Evolutionary conservation across 345 rosid genomes (phyloP).

Genomic region (Murraya koenigii): DNA sequence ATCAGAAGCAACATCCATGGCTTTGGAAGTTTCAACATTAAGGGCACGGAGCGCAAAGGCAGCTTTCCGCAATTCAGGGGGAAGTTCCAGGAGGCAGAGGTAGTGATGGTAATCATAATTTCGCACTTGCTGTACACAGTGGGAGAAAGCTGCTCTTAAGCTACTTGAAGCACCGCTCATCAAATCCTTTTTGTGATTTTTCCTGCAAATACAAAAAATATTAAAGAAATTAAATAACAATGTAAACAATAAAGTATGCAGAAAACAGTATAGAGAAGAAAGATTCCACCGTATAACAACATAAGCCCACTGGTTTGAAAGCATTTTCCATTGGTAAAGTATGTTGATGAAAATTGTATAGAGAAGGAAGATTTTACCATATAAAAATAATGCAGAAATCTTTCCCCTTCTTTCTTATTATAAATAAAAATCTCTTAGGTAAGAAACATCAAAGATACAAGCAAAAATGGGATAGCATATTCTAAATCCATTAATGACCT

Average conservation of each 20-base stretch:
- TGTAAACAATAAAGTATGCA: not conserved
- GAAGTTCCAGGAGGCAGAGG: constrained; percentile 95
- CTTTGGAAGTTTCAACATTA: constrained; percentile 90
- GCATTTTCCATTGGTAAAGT: not conserved
- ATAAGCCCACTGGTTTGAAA: not conserved
- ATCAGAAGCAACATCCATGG: constrained; percentile 93
- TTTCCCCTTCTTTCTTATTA: not conserved
- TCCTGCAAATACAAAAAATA: constrained; percentile 25
- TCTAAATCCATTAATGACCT: not conserved
- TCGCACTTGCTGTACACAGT: constrained; percentile 86
- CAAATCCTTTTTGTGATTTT: constrained; percentile 18
- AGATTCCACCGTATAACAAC: not conserved
- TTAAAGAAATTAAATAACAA: not conserved
- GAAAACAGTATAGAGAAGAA: not conserved
- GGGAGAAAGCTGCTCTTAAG: constrained; percentile 72
- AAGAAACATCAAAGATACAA: not conserved
- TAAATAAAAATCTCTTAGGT: not conserved
- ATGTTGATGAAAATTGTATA: not conserved
- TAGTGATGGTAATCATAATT: constrained; percentile 95
- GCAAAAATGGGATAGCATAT: not conserved
- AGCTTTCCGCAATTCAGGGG: constrained; percentile 69
- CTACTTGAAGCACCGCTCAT: constrained; percentile 60
- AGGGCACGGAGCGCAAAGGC: constrained; percentile 94
- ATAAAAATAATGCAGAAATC: not conserved
- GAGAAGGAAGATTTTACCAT: not conserved